Percentiles rank a stretch among this genome's conserved stretches.
These are phyloP conservation scores for Hygrophoropsis aurantiaca DNA, from an alignment of 768 basidiomycete species.

Conservation along the genomic window DNA sequence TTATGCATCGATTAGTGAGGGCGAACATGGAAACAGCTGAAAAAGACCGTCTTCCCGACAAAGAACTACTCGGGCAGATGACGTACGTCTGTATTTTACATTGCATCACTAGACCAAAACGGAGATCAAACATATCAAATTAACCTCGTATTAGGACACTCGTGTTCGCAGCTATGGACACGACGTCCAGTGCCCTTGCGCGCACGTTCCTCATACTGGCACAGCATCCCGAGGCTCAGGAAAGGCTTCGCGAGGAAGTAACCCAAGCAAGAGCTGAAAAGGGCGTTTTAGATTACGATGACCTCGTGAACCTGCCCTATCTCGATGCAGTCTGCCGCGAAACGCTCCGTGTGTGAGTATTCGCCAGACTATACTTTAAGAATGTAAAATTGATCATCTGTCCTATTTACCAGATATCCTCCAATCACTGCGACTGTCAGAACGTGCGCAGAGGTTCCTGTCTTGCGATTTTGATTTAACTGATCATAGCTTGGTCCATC, in stretches of 20 bases:
- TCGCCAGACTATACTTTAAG: neutral
- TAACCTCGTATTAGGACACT: slow-evolving; percentile 33
- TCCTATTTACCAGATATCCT: slow-evolving; percentile 1
- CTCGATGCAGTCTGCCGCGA: slow-evolving; percentile 49
- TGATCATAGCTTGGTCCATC: neutral
- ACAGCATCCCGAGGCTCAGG: slow-evolving; percentile 37
- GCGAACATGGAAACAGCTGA: slow-evolving; percentile 36
- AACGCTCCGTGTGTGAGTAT: slow-evolving; percentile 39
- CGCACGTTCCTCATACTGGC: slow-evolving; percentile 42
- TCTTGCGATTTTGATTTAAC: neutral
- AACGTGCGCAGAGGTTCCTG: slow-evolving; percentile 11
- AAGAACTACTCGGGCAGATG: slow-evolving; percentile 49
- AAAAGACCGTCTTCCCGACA: slow-evolving; percentile 39
- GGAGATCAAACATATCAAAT: too few relatives aligned
- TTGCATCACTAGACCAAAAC: too few relatives aligned
- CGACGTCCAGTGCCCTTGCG: slow-evolving; percentile 44
- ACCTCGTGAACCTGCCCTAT: slow-evolving; percentile 36
- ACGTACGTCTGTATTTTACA: slow-evolving; percentile 44
- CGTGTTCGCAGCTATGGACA: slow-evolving; percentile 52
- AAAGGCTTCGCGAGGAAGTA: slow-evolving; percentile 37
- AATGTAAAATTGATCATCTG: too few relatives aligned
- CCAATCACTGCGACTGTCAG: slow-evolving; percentile 16
- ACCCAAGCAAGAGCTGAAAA: slow-evolving; percentile 15
- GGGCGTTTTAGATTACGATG: slow-evolving; percentile 33
- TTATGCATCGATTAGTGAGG: slow-evolving; percentile 22